Conservation (phyloP, 2,329 filamentous ascomycete species). For the Alternaria gaisen region DNA sequence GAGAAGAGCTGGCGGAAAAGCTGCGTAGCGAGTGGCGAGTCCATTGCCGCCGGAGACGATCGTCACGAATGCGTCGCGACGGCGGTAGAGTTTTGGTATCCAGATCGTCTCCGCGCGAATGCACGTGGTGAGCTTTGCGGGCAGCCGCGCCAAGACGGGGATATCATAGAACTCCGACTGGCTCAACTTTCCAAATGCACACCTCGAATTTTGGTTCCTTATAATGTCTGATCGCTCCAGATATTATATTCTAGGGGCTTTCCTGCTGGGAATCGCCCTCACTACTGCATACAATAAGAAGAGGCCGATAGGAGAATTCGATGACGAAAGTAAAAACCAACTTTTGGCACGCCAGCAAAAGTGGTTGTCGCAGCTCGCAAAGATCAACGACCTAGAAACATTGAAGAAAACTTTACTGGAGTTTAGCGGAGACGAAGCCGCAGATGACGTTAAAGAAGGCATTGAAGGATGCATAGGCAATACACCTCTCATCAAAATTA, state of each 20-base stretch:
- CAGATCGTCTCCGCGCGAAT: slow-evolving; percentile 20
- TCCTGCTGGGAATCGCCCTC: slow-evolving; percentile 77
- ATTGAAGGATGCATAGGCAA: slow-evolving; percentile 93
- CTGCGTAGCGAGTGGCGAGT: slow-evolving; percentile 78
- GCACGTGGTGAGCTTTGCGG: slow-evolving; percentile 39
- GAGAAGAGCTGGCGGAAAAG: slow-evolving; percentile 87
- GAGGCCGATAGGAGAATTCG: slow-evolving; percentile 29
- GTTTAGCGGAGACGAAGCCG: slow-evolving; percentile 22
- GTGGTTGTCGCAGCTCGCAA: slow-evolving; percentile 31
- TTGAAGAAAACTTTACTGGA: slow-evolving; percentile 37
- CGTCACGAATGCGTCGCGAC: slow-evolving; percentile 21
- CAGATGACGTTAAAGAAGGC: slow-evolving; percentile 70
- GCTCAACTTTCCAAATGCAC: slow-evolving; percentile 10
- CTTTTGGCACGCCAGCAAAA: slow-evolving; percentile 34
- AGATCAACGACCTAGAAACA: slow-evolving; percentile 34
- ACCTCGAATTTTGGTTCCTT: not conserved
- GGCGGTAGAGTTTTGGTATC: slow-evolving; percentile 22
- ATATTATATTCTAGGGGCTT: slow-evolving; percentile 74
- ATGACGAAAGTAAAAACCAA: slow-evolving; percentile 22
- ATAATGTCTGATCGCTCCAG: slow-evolving; percentile 51
- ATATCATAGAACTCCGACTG: slow-evolving; percentile 31
- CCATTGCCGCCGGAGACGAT: slow-evolving; percentile 66
- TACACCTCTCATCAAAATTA: slow-evolving; percentile 87
- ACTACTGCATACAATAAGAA: slow-evolving; percentile 56
- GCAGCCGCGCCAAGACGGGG: slow-evolving; percentile 39